Conservation (phyloP, 768 basidiomycete genomes). For the Pulveroboletus sp. region DNA sequence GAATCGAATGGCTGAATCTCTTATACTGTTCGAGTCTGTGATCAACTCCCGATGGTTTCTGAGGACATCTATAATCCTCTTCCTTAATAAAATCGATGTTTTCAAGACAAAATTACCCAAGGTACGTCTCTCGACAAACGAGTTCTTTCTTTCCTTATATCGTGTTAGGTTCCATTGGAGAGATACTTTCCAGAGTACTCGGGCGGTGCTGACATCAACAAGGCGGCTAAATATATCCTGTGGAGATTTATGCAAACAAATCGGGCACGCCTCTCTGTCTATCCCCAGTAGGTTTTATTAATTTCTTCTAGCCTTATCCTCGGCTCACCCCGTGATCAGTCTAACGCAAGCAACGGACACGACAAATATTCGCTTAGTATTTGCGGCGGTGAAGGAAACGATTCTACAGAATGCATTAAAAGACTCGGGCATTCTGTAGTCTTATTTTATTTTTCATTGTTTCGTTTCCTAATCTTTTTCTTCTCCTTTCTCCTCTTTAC, state of each 20-base stretch:
- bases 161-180: conserved; percentile 60
- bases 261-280: conserved; percentile 75
- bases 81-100: conserved; percentile 70
- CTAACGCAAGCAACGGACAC: conserved; percentile 89
- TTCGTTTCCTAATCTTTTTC: not conserved
- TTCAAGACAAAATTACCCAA: conserved; percentile 72
- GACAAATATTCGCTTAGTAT: conserved; percentile 74
- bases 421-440: conserved; percentile 76
- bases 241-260: conserved; percentile 96
- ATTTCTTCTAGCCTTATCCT: not conserved
- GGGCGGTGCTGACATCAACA: conserved; percentile 85
- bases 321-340: conserved; percentile 32
- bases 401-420: conserved; percentile 84
- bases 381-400: conserved; percentile 90
- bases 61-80: conserved; percentile 60
- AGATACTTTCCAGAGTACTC: conserved; percentile 85
- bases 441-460: not conserved
- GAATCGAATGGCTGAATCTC: conserved; percentile 75
- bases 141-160: not conserved
- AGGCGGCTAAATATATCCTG: conserved; percentile 90
- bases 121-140: conserved; percentile 3
- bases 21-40: conserved; percentile 71
- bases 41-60: conserved; percentile 80
- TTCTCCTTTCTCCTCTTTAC: not conserved
- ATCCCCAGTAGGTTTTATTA: conserved; percentile 68